Evolutionary conservation across 768 basidiomycete species (phyloP).

Genomic region (Suillus hirtellus): DNA sequence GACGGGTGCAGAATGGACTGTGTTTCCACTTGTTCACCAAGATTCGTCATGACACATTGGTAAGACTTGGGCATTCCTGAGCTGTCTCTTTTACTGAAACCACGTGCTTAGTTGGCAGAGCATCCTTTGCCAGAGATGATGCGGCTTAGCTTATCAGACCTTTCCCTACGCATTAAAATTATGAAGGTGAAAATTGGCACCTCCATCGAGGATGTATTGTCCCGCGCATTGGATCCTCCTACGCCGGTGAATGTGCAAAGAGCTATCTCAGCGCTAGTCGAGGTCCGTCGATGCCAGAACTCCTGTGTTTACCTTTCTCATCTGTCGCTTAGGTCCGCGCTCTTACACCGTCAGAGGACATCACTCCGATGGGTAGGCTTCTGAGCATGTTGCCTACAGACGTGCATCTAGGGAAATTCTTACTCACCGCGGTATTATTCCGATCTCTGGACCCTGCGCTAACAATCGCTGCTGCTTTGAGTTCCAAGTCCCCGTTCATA

Average conservation of each 20-base stretch:
- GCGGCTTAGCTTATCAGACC: slow-evolving; percentile 87
- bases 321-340: slow-evolving; percentile 66
- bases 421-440: slow-evolving; percentile 81
- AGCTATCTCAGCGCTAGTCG: slow-evolving; percentile 88
- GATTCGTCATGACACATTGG: slow-evolving; percentile 78
- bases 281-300: slow-evolving; percentile 45
- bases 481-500: slow-evolving; percentile 91
- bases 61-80: slow-evolving; percentile 22
- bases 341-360: slow-evolving; percentile 81
- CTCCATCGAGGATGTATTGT: slow-evolving; percentile 88
- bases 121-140: slow-evolving; percentile 95
- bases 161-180: slow-evolving; percentile 90
- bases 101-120: slow-evolving; percentile 66
- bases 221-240: slow-evolving; percentile 88
- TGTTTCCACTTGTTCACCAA: slow-evolving; percentile 97
- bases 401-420: slow-evolving; percentile 93
- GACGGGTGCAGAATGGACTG: slow-evolving; percentile 84
- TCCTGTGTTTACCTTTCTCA: slow-evolving; percentile 7
- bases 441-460: slow-evolving; percentile 94
- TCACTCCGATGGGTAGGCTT: slow-evolving; percentile 90
- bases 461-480: slow-evolving; percentile 91
- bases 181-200: slow-evolving; percentile 84
- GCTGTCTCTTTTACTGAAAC: slow-evolving; percentile 10
- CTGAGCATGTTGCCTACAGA: slow-evolving; percentile 93
- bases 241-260: slow-evolving; percentile 82